Evolutionary conservation across 495 filamentous ascomycete genomes (phyloP).

Genomic region (Hypoxylon fragiforme): DNA sequence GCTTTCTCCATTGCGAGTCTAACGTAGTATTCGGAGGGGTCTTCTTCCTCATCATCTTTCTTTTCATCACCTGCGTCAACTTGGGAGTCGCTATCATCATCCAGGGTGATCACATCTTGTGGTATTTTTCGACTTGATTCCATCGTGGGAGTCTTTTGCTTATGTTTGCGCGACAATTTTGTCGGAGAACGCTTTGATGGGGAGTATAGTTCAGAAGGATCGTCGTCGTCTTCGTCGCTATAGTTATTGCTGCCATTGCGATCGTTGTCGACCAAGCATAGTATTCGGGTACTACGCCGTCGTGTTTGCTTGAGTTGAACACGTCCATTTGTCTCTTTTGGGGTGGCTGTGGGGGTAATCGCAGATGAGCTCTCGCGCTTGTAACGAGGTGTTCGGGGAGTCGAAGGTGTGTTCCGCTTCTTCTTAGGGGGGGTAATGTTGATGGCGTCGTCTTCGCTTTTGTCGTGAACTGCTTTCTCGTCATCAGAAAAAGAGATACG

Average conservation of each 20-base stretch:
- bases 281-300: no score
- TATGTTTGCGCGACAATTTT: neutral
- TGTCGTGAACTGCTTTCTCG: conserved; percentile 12
- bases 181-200: neutral
- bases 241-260: no score
- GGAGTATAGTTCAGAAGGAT: neutral
- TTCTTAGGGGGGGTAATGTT: no score
- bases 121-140: neutral
- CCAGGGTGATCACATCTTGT: conserved; percentile 14
- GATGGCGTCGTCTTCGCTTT: conserved; percentile 19
- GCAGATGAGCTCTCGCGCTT: conserved; percentile 8
- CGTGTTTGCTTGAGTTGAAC: no score
- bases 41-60: conserved; percentile 28
- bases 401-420: conserved; percentile 14
- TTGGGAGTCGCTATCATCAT: conserved; percentile 22
- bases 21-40: conserved; percentile 41
- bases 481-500: conserved; percentile 23
- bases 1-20: conserved; percentile 31
- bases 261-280: no score
- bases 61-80: conserved; percentile 3
- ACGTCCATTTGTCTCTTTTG: no score
- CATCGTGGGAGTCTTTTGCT: neutral
- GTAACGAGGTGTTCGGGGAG: conserved; percentile 18
- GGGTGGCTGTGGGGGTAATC: no score
- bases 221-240: conserved; percentile 24